Percentiles rank a stretch among this genome's conserved stretches.
These are phyloP conservation scores for Trebouxia sp. DNA, from an alignment of 139 green algal species.

Conservation along the genomic window DNA sequence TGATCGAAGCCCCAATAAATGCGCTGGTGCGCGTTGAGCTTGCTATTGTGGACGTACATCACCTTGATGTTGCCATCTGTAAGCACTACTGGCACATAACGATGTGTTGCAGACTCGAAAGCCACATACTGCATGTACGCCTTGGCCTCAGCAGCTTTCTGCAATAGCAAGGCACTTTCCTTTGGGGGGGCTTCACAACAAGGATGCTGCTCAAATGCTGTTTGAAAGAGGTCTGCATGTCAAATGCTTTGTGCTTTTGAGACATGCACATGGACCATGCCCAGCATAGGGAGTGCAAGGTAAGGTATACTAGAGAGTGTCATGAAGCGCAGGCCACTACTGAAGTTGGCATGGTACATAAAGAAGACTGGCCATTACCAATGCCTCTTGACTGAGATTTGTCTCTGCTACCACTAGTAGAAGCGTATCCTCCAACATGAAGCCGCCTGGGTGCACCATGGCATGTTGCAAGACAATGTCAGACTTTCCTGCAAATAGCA, in stretches of 20 bases:
- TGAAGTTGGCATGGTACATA: neutral
- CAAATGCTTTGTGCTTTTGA: neutral
- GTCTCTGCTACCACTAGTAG: conserved; percentile 10
- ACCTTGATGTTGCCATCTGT: too few species aligned
- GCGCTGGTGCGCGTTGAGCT: too few species aligned
- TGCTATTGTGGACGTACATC: too few species aligned
- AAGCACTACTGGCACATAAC: too few species aligned
- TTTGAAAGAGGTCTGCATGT: neutral
- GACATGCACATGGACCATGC: too few species aligned
- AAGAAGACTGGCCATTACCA: conserved; percentile 15
- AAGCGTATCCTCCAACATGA: conserved; percentile 8
- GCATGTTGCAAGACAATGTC: conserved; percentile 13
- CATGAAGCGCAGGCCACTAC: neutral
- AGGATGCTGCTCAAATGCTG: conserved; percentile 20
- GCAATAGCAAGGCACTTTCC: too few species aligned
- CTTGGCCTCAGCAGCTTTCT: too few species aligned
- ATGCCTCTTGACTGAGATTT: conserved; percentile 10
- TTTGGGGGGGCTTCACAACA: too few species aligned
- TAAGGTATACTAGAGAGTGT: neutral
- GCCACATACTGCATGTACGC: too few species aligned
- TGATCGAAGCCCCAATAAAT: too few species aligned
- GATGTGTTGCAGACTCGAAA: too few species aligned
- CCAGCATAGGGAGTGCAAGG: neutral
- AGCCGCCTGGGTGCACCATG: neutral
- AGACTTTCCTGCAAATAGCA: conserved; percentile 18